Base-by-base conservation (phyloP, 352 stramenopile species). In the Pythium guiyangense region DNA sequence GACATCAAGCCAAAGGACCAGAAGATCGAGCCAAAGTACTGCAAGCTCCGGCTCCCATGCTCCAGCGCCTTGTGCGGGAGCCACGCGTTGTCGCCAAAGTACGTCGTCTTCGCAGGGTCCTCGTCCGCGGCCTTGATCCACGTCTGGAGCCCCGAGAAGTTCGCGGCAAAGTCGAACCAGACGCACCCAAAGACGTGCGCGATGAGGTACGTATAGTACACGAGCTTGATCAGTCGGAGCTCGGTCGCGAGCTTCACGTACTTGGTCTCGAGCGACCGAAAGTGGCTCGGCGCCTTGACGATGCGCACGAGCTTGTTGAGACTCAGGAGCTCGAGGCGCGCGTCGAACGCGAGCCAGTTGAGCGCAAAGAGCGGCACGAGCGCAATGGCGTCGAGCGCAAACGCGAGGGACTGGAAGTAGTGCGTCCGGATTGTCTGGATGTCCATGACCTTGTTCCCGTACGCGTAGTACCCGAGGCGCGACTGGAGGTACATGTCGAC, bases 361-460 rank as follows among this genome's bases (percentile, higher is more conserved):
- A 84, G 37, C n/a, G 64, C 49, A 37, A 79, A 76, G 1, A 88
- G 34, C 17, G 77, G 75, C 0, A 82, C 18, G 0, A 85, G 45
- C 27, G 77, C 66, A 22, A 67, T 39, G 20, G 81, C 52, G 48
- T 88, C 77, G 27, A 88, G 60, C 0, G 47, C 40, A 52, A 88
- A 86, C 9, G 64, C 47, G 2, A 39, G 35, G 0, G 77, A 86
- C 10, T 49, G 50, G 29, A 85, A 53, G 49, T 86, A 88, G 11
- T 74, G 71, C 1, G 43, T 27, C 26, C 67, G 70, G 54, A 88
- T 84, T 4, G 59, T 40, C 0, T 42, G 42, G 14, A 75, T 27
- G 54, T 80, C 68, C 71, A 84, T 84, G 5, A 86, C 63, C 48
- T 88, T 88, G 59, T 88, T 86, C 31, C 75, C 77, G 29, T 77